Evolutionary conservation across 179 eudicot genomes (phyloP).

Genomic region (Patellifolia procumbens): DNA sequence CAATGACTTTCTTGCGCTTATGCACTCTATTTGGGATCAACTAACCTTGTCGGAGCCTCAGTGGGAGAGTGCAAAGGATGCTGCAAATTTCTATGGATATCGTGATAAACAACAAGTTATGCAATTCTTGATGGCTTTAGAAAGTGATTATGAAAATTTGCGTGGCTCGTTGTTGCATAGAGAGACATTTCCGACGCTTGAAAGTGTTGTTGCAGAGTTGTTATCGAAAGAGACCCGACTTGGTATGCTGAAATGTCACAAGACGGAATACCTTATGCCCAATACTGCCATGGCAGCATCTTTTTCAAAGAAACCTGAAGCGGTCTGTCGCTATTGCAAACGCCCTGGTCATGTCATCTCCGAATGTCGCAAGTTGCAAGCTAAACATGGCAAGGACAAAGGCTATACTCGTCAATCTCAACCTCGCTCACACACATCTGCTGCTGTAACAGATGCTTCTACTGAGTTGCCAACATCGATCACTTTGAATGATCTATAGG

Average conservation of each 20-base stretch:
- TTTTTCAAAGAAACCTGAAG: neutral
- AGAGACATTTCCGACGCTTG: too few species aligned
- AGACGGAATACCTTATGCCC: neutral
- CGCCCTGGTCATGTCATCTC: too few species aligned
- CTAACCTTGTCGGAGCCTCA: conserved; percentile 6
- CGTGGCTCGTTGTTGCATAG: too few species aligned
- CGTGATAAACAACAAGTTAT: conserved; percentile 10
- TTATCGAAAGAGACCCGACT: neutral
- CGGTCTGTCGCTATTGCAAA: neutral
- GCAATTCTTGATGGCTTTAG: conserved; percentile 13
- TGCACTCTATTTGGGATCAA: conserved; percentile 15
- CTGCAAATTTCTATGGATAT: neutral
- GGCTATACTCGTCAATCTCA: too few species aligned
- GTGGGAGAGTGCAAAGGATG: conserved; percentile 3
- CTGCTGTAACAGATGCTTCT: too few species aligned
- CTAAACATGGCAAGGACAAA: too few species aligned
- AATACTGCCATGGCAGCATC: neutral
- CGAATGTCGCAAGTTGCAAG: too few species aligned
- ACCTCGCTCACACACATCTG: too few species aligned
- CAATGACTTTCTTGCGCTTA: conserved; percentile 5
- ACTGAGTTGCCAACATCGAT: too few species aligned
- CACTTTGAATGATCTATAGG: too few species aligned
- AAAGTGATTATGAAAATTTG: conserved; percentile 1
- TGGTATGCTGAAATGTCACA: neutral
- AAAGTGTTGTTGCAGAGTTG: too few species aligned